Conservation (phyloP, 2,329 filamentous ascomycete genomes). For the Metarhizium anisopliae region DNA sequence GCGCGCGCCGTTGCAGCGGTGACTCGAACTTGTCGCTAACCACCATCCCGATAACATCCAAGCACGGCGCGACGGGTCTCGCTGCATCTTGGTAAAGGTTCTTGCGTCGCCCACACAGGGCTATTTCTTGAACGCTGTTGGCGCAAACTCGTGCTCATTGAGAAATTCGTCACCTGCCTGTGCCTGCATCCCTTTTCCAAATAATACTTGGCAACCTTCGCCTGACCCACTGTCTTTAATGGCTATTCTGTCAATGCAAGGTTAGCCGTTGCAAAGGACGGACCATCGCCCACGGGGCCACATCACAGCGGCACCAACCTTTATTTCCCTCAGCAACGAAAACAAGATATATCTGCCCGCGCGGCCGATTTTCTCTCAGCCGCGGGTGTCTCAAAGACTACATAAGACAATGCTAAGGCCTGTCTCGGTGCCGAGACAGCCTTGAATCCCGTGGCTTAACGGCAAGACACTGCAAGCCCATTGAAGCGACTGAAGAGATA, state of each 20-base stretch:
- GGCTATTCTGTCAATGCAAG: no score
- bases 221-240: no score
- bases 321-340: not conserved
- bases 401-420: not conserved
- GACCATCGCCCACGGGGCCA: not conserved
- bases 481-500: not conserved
- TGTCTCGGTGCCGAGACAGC: not conserved
- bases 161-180: no score
- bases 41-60: no score
- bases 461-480: not conserved
- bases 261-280: no score
- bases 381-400: not conserved
- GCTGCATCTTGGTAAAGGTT: no score
- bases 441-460: not conserved
- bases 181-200: no score
- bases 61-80: no score
- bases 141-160: no score
- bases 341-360: not conserved
- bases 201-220: no score
- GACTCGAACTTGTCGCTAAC: not conserved
- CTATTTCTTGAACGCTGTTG: no score
- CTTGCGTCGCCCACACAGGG: no score
- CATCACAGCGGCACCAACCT: not conserved
- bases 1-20: not conserved
- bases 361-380: not conserved